These are phyloP conservation scores for Soucietia sequanensis DNA, from an alignment of 805 yeast genomes.

Conservation along the genomic window DNA sequence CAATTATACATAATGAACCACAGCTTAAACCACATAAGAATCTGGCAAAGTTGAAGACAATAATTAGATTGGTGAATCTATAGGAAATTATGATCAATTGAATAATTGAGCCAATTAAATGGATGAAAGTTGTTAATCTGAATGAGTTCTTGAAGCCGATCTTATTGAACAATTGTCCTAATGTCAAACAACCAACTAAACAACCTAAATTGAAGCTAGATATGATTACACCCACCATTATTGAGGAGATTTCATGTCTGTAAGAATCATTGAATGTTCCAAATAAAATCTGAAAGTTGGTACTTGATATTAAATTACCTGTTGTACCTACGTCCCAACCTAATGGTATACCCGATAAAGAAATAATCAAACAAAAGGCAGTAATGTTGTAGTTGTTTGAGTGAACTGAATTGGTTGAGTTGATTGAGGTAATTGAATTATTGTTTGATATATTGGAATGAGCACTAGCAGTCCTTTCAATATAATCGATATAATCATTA, in stretches of 20 bases:
- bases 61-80: too few relatives aligned
- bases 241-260: slow-evolving; percentile 7
- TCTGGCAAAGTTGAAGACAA: too few relatives aligned
- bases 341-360: too few relatives aligned
- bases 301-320: slow-evolving; percentile 10
- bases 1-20: slow-evolving; percentile 22
- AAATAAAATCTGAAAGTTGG: neutral
- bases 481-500: too few relatives aligned
- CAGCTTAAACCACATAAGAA: slow-evolving; percentile 20
- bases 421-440: too few relatives aligned
- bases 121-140: slow-evolving; percentile 11
- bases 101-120: slow-evolving; percentile 15
- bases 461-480: too few relatives aligned
- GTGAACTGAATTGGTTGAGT: too few relatives aligned
- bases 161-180: slow-evolving; percentile 6
- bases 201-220: slow-evolving; percentile 26
- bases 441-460: too few relatives aligned
- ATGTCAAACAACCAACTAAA: slow-evolving; percentile 15
- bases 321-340: slow-evolving; percentile 29
- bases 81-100: too few relatives aligned
- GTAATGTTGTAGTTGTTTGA: too few relatives aligned
- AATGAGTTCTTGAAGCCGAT: slow-evolving; percentile 13
- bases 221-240: slow-evolving; percentile 17
- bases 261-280: neutral
- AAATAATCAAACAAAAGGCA: too few relatives aligned